These are phyloP conservation scores for Tilletiopsis washingtonensis DNA, from an alignment of 1,284 basidiomycete species.

Conservation along the genomic window DNA sequence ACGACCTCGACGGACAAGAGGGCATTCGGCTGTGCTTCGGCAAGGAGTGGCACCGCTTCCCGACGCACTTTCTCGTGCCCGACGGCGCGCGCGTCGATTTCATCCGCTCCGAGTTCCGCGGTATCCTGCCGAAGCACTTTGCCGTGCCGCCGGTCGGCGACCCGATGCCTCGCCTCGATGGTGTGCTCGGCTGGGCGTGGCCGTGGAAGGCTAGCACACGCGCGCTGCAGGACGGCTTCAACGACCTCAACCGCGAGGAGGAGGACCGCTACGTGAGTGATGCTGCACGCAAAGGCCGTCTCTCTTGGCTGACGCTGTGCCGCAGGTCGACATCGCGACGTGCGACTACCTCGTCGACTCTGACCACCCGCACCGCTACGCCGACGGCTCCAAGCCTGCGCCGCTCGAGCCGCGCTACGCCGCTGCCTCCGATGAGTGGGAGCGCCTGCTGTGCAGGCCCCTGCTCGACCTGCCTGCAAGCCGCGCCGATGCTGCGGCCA, in stretches of 20 bases:
- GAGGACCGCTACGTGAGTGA: conserved; percentile 71
- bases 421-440: conserved; percentile 14
- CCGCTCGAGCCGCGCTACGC: conserved; percentile 27
- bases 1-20: background rate
- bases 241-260: conserved; percentile 80
- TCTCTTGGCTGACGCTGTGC: background rate
- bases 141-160: conserved; percentile 6
- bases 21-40: conserved; percentile 63
- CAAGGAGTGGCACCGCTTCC: conserved; percentile 95
- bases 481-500: conserved; percentile 5
- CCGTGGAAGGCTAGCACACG: conserved; percentile 55
- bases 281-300: background rate
- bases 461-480: conserved; percentile 38
- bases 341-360: conserved; percentile 44
- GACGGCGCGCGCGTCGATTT: conserved; percentile 69
- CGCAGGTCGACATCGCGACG: conserved; percentile 10
- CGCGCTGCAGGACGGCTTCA: conserved; percentile 61
- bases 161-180: conserved; percentile 9
- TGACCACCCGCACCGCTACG: conserved; percentile 20
- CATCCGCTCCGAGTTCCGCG: conserved; percentile 80
- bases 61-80: conserved; percentile 79
- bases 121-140: conserved; percentile 80
- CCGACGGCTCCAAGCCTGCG: background rate
- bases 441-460: conserved; percentile 21
- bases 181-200: conserved; percentile 50